These are phyloP conservation scores for Pyrenophora graminea DNA, from an alignment of 2,329 filamentous ascomycete species.

Conservation along the genomic window DNA sequence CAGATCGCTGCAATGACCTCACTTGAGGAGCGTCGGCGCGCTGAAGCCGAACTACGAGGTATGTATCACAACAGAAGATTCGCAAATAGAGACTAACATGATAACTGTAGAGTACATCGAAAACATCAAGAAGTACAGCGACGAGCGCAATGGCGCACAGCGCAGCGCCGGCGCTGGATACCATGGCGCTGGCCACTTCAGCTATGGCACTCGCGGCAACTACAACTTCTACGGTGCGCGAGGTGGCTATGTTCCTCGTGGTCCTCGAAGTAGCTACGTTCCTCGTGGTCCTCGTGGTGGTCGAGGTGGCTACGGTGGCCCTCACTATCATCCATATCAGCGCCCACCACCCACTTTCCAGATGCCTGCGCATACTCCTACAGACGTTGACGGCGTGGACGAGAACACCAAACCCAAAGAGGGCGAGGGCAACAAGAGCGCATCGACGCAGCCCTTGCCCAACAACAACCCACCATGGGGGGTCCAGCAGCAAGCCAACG, in stretches of 20 bases:
- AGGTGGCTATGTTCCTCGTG: slow-evolving; percentile 13
- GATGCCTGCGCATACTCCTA: slow-evolving; percentile 19
- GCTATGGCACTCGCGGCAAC: not conserved
- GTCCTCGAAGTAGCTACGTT: slow-evolving; percentile 14
- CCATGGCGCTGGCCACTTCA: slow-evolving; percentile 9
- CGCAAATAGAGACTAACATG: slow-evolving; percentile 13
- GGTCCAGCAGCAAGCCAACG: no score
- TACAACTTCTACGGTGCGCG: slow-evolving; percentile 5
- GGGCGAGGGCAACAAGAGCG: not conserved
- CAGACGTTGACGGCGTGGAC: slow-evolving; percentile 14
- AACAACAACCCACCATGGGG: not conserved
- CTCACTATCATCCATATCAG: slow-evolving; percentile 24
- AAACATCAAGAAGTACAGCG: slow-evolving; percentile 27
- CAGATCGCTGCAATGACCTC: slow-evolving; percentile 32
- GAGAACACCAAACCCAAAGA: slow-evolving; percentile 7
- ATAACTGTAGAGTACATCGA: slow-evolving; percentile 22
- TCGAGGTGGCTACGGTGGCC: slow-evolving; percentile 6
- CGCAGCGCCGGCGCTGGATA: no score
- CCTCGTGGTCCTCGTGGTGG: slow-evolving; percentile 5
- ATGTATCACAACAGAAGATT: slow-evolving; percentile 21
- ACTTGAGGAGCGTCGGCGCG: slow-evolving; percentile 23
- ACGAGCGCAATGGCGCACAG: slow-evolving; percentile 14
- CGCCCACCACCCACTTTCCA: slow-evolving; percentile 9
- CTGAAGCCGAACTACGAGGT: slow-evolving; percentile 34
- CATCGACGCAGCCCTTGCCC: slow-evolving; percentile 1